Conservation (phyloP, 2,329 filamentous ascomycete species). For the Curvularia spicifera region DNA sequence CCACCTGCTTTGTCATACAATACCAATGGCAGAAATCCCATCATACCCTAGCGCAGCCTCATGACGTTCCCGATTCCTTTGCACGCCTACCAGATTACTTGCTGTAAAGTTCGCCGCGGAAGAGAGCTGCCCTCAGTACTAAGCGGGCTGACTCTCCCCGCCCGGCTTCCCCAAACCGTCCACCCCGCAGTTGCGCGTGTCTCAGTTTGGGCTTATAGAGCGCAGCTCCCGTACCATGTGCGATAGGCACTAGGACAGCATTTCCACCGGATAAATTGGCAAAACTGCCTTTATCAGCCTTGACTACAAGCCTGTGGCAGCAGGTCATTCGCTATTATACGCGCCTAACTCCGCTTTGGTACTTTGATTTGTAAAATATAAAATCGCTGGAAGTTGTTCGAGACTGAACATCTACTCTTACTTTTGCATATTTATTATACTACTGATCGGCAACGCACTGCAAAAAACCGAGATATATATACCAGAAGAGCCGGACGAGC, state of each 20-base stretch:
- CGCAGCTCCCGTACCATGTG: slow-evolving; percentile 20
- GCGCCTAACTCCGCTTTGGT: slow-evolving; percentile 5
- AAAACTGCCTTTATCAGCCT: slow-evolving; percentile 18
- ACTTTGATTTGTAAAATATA: slow-evolving; percentile 6
- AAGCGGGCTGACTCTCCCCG: slow-evolving; percentile 7
- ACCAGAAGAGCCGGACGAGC: not conserved
- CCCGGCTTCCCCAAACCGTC: slow-evolving; percentile 30
- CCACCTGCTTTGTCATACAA: slow-evolving; percentile 4
- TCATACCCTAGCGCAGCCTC: slow-evolving; percentile 6
- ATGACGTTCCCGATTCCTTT: not conserved
- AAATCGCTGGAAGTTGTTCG: slow-evolving; percentile 1
- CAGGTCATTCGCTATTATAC: not conserved
- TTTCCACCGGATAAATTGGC: slow-evolving; percentile 35
- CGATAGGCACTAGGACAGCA: slow-evolving; percentile 22
- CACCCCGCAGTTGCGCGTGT: slow-evolving; percentile 23
- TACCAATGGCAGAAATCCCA: slow-evolving; percentile 5
- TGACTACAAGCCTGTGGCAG: not conserved
- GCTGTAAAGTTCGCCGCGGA: slow-evolving; percentile 7
- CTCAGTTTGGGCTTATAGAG: not conserved
- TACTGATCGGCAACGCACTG: no score
- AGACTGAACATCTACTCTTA: no score
- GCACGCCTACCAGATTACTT: not conserved
- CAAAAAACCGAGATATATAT: not conserved
- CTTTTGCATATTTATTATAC: not conserved
- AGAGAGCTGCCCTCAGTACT: not conserved